Conservation (phyloP, 2,329 filamentous ascomycete genomes). For the Pyrenophora tritici-repentis region DNA sequence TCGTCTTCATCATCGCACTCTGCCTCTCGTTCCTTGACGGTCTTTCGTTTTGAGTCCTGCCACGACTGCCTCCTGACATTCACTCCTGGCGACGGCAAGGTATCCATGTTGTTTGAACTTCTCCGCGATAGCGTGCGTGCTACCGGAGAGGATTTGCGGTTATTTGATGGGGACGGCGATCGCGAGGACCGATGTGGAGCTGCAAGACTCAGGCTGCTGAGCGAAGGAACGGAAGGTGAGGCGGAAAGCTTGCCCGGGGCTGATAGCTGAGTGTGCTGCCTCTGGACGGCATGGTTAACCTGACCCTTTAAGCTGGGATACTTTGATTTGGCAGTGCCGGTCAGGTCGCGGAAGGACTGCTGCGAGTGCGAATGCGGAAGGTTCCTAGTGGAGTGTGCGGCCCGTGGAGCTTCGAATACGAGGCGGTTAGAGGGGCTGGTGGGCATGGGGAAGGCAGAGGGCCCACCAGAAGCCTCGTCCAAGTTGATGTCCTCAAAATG, state of each 20-base stretch:
- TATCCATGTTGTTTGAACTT: constrained; percentile 39
- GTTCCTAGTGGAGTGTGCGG: constrained; percentile 23
- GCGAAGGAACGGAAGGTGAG: constrained; percentile 45
- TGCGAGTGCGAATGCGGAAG: constrained; percentile 24
- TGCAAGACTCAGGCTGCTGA: constrained; percentile 39
- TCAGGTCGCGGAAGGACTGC: constrained; percentile 48
- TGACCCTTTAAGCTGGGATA: constrained; percentile 50
- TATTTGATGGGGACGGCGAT: constrained; percentile 43
- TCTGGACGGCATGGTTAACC: constrained; percentile 40
- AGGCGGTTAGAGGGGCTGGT: constrained; percentile 34
- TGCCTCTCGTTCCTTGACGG: constrained; percentile 70
- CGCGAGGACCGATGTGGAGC: constrained; percentile 41
- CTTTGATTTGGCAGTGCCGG: constrained; percentile 41
- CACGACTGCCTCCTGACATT: constrained; percentile 59
- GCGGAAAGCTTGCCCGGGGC: constrained; percentile 49
- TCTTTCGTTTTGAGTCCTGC: constrained; percentile 70
- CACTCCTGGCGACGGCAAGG: constrained; percentile 34
- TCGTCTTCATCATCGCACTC: constrained; percentile 76
- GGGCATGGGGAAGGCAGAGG: constrained; percentile 53
- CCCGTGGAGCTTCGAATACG: constrained; percentile 37
- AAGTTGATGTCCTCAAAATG: constrained; percentile 95
- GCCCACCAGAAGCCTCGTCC: constrained; percentile 60
- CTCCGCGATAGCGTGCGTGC: constrained; percentile 41
- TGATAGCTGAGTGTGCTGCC: constrained; percentile 42
- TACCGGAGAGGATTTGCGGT: constrained; percentile 30